Base-by-base conservation (phyloP, 352 stramenopile species). In the Phytopythium delawarense region DNA sequence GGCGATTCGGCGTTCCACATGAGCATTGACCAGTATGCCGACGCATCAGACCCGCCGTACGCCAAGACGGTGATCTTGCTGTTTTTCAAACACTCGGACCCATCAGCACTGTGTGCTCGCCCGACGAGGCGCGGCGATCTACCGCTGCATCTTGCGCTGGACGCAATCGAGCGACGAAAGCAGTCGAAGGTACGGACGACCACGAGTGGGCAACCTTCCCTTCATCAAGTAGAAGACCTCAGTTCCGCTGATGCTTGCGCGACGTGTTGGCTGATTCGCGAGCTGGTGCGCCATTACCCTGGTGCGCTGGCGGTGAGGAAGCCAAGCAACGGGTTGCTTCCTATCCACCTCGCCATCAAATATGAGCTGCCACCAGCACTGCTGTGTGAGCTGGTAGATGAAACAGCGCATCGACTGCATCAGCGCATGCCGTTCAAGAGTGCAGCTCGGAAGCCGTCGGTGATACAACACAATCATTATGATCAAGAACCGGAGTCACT, bases 131-230 rank as follows among this genome's bases (percentile, higher is more conserved):
- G 69, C 4, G 78, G 78, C 21, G 70, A 88, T 57, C 48, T 88
- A 16, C 70, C 80, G 16, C 57, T 89, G 15, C 80, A 88, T 28
- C 64, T 88, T 6, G 76, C 78, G 3, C 72, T 88, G 63, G 67
- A 79, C 54, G 69, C 64, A 12, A 83, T 72, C 20, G 61, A 81
- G 28, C 46, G 67, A 13, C 18, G 34, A 2, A 77, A 79, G 32
- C 62, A 67, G 46, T 50, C 45, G 65, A 15, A 20, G 20, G 5
- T 13, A 11, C 35, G 7, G 5, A 40, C 35, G 35, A 40, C 35
- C 35, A 40, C 35, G 12, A 4, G 9, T 40, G 12, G 1, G 8
- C 35, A 16, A 4, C 35, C 12, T 16, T 40, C 35, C 0, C 9
- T 40, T 40, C 35, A 40, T 40, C 35, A 40, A 40, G 35, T 1